Evolutionary conservation across 2,329 filamentous ascomycete species (phyloP).

Genomic region (Myriosclerotinia scirpicola): DNA sequence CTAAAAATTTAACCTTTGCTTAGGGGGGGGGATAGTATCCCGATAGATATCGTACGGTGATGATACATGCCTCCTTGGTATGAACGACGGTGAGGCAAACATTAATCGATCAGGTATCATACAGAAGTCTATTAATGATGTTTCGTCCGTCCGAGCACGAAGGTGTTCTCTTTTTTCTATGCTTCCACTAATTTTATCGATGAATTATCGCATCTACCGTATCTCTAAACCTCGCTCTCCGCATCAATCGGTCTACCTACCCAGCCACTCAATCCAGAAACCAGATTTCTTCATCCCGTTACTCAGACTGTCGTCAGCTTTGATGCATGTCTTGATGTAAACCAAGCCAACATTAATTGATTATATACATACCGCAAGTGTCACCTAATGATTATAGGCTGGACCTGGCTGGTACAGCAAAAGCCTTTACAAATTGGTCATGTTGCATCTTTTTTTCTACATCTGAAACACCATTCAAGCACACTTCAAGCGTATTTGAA

Average conservation of each 20-base stretch:
- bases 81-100: slow-evolving; percentile 8
- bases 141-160: not conserved
- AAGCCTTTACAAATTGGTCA: slow-evolving; percentile 5
- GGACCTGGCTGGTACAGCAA: slow-evolving; percentile 1
- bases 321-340: slow-evolving; percentile 5
- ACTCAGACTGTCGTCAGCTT: slow-evolving; percentile 15
- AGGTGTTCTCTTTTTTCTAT: not conserved
- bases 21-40: too few relatives aligned
- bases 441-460: slow-evolving; percentile 20
- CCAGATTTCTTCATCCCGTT: not conserved
- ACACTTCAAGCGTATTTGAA: not conserved
- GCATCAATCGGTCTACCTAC: not conserved
- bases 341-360: slow-evolving; percentile 8
- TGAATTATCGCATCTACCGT: not conserved
- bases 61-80: not conserved
- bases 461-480: slow-evolving; percentile 19
- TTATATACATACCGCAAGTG: not conserved
- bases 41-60: not conserved
- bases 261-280: slow-evolving; percentile 10
- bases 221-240: not conserved
- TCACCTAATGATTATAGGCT: slow-evolving; percentile 4
- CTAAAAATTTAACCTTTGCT: too few relatives aligned
- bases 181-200: not conserved
- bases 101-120: not conserved
- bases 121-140: not conserved